Conservation (phyloP, 768 basidiomycete species). For the Lactarius hatsudake region DNA sequence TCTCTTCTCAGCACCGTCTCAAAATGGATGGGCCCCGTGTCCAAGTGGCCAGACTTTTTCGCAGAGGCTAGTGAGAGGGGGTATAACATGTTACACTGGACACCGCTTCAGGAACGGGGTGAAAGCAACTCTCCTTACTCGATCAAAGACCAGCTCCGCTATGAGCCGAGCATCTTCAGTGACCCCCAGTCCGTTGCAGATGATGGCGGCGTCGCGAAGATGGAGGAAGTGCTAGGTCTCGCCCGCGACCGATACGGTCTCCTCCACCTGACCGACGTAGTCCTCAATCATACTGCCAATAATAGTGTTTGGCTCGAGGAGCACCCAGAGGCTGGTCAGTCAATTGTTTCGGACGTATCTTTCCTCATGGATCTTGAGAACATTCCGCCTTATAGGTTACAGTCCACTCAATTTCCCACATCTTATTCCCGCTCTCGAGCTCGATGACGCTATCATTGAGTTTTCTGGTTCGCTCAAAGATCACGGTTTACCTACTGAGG, state of each 20-base stretch:
- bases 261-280: slow-evolving; percentile 89
- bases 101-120: slow-evolving; percentile 90
- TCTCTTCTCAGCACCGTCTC: slow-evolving; percentile 88
- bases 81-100: slow-evolving; percentile 98
- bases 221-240: slow-evolving; percentile 62
- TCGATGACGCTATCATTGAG: slow-evolving; percentile 82
- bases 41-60: slow-evolving; percentile 76
- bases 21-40: slow-evolving; percentile 94
- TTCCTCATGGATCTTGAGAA: neutral
- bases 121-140: slow-evolving; percentile 91
- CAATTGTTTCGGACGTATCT: neutral
- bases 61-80: slow-evolving; percentile 83
- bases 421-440: slow-evolving; percentile 85
- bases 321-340: slow-evolving; percentile 92
- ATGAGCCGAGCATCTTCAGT: slow-evolving; percentile 73
- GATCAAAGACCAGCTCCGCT: slow-evolving; percentile 81
- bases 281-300: slow-evolving; percentile 95
- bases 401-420: slow-evolving; percentile 91
- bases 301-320: slow-evolving; percentile 88
- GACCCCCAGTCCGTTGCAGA: slow-evolving; percentile 35
- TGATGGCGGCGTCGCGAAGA: slow-evolving; percentile 52
- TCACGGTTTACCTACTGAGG: slow-evolving; percentile 66
- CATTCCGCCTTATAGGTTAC: slow-evolving; percentile 54
- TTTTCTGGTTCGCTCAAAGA: slow-evolving; percentile 67
- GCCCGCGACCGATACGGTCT: slow-evolving; percentile 87